Evolutionary conservation across 2,329 filamentous ascomycete species (phyloP), one percentile per base, ranked within the genome.

Genomic region (Fusarium subtropicale): DNA sequence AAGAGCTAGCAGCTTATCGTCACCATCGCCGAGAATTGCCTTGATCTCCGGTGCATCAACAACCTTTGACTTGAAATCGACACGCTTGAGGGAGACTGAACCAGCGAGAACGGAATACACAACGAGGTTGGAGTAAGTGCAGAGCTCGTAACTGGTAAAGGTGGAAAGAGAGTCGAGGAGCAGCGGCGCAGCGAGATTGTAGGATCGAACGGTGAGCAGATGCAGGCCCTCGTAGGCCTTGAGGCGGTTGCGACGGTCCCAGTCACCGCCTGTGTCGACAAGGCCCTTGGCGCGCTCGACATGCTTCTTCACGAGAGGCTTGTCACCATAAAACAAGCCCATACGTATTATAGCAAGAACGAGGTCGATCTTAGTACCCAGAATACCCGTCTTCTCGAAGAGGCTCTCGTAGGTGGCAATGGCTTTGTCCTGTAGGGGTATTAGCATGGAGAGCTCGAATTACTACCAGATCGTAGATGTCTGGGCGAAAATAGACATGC

Each of bases 31-130:
- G 26, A 99, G 88, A 69, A 99, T 97, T 38, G 96, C 96, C 83
- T 96, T 97, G 83, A 99, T 97, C 83, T 99, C 96, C 15, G 96
- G 95, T 10, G 96, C 96, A 79, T 99, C 96, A 41, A 99, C 95
- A 28, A 99, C 96, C 85, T 98, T 98, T 71, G 92, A 92, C 86
- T 99, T 99, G 88, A 99, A 99, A 81, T 99, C 96, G 34, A 97
- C 93, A 50, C 96, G 92, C 85, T 97, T 97, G 59, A 99, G 88
- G 46, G 95, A 96, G 26, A 98, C 91, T 9, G 94, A 97, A 62
- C 96, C 96, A 36, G 96, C 94, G 34, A 99, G 90, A 24, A 98
- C 95, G 2, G 96, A 94, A 83, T 98, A 99, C 60, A 97, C 90
- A 53, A 99, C 96, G 26, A 99, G 88, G 65, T 89, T 92, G 62